Evolutionary conservation across 1,284 basidiomycete species (phyloP), one percentile per base, ranked within the genome.

Genomic region (Boletus smithii): DNA sequence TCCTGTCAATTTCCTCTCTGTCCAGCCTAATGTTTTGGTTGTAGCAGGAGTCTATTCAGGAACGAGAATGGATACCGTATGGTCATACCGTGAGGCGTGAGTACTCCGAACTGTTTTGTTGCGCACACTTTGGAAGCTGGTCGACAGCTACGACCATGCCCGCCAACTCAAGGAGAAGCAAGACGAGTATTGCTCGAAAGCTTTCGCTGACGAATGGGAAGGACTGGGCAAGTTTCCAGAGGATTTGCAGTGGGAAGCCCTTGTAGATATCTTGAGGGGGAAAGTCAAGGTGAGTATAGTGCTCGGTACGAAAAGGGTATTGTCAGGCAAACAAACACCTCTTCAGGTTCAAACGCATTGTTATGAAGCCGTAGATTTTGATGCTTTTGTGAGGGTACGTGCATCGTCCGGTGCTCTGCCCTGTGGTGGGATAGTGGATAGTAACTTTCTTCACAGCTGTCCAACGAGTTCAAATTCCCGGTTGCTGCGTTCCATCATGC

Each of bases 401-500:
- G 29, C 27, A 24, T 29, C 22, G 10, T 32, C 36, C 10, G 5
- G 14, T 10, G 5, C 7, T n/a, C 14, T 17, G 9, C 23, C 9
- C 2, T n/a, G 16, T 10, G 4, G 20, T 27, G 11, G 27, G 10
- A 11, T 31, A 8, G 30, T 16, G 22, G 20, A 36, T 10, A 4
- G 2, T 44, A 17, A 48, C 36, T 4, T 29, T 46, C n/a, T 34
- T 48, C 3, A 8, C 27, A 85, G 82, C 67, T 86, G 37, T 77
- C 82, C 20, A 83, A 85, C 53, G 84, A 87, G 66, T 95, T 93
- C 76, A 72, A 85, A 59, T 92, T 92, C 68, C 77, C 82, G 5
- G 77, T 91, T 45, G 83, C 88, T 2, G 83, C 85, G 2, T 88
- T 95, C 67, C 92, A 95, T 65, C 91, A 95, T 60, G 91, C 92